Evolutionary conservation across 176 grass and related monocot genomes (phyloP), one percentile per base, ranked within the genome.

Genomic region (Phragmites australis): DNA sequence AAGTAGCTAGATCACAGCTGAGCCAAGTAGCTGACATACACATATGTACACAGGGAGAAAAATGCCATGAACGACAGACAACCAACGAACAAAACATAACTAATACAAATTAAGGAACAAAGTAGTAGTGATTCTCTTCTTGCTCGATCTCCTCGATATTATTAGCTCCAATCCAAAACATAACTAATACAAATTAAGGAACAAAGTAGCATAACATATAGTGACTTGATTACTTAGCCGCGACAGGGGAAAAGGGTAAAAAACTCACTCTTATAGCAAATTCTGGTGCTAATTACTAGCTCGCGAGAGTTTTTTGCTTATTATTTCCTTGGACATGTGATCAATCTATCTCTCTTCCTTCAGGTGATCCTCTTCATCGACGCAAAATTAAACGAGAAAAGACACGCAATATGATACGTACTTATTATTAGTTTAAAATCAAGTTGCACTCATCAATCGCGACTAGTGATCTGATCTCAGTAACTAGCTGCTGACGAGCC

Each of bases 401-500:
- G 23, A 76, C 70, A 41, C 29, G 47, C 40, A 53, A 80, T 74
- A 80, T 80, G 17, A 53, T 27, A 48, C 6, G 68, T 60, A 50
- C 59, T 37, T n/a, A n/a, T n/a, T n/a, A n/a, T 74, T 52, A 59
- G 69, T 21, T 70, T 81, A 70, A 77, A 37, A 34, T 49, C 29
- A 40, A 68, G 44, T 59, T 43, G 58, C 50, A 74, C 63, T 80
- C 61, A 80, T 84, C 68, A 60, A 44, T 78, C 19, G 55, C 48
- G 71, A 48, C 71, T 32, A 17, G 79, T 59, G 68, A 54, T 58
- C 30, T 40, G n/a, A 46, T 79, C 32, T 69, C 56, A 57, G 54
- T 57, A 41, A 43, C 83, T 83, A 99, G 76, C 88, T 84, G 70
- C 39, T 61, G 53, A 99, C 61, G 30, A 91, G 71, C 17, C 90